These are phyloP conservation scores for Aspergillus terreus DNA, from an alignment of 2,329 filamentous ascomycete species.

Conservation along the genomic window DNA sequence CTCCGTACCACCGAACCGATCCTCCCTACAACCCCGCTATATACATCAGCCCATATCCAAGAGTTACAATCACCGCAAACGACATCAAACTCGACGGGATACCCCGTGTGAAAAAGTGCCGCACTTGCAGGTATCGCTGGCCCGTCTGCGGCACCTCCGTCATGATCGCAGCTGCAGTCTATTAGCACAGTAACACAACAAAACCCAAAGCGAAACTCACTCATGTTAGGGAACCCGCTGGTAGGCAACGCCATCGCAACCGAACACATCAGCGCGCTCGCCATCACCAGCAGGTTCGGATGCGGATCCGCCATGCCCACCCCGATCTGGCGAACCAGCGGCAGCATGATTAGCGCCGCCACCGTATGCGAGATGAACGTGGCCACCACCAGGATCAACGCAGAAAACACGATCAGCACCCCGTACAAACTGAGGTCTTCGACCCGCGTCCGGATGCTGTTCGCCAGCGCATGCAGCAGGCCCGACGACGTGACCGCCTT, in stretches of 20 bases:
- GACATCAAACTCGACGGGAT: constrained; percentile 82
- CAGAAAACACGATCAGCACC: constrained; percentile 79
- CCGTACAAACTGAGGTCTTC: constrained; percentile 78
- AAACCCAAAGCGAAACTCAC: constrained; percentile 56
- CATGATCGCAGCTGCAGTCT: constrained; percentile 81
- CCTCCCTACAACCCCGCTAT: constrained; percentile 58
- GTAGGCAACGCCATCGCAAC: constrained; percentile 97
- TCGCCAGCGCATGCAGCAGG: constrained; percentile 81
- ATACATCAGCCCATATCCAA: constrained; percentile 89
- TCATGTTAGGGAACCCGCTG: constrained; percentile 98
- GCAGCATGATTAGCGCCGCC: constrained; percentile 89
- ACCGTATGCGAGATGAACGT: constrained; percentile 99
- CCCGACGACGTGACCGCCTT: constrained; percentile 94
- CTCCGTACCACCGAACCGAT: neutral
- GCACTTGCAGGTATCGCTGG: constrained; percentile 84
- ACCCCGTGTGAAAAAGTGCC: constrained; percentile 92
- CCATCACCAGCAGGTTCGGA: constrained; percentile 94
- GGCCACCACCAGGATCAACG: constrained; percentile 82
- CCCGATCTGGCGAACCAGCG: constrained; percentile 83
- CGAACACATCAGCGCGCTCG: constrained; percentile 89
- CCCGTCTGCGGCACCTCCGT: constrained; percentile 92
- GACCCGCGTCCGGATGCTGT: constrained; percentile 68
- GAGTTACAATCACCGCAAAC: constrained; percentile 74
- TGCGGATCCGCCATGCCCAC: constrained; percentile 81
- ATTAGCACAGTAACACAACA: constrained; percentile 9